Conservation (phyloP, 2,329 filamentous ascomycete genomes). For the Pseudogymnoascus destructans region DNA sequence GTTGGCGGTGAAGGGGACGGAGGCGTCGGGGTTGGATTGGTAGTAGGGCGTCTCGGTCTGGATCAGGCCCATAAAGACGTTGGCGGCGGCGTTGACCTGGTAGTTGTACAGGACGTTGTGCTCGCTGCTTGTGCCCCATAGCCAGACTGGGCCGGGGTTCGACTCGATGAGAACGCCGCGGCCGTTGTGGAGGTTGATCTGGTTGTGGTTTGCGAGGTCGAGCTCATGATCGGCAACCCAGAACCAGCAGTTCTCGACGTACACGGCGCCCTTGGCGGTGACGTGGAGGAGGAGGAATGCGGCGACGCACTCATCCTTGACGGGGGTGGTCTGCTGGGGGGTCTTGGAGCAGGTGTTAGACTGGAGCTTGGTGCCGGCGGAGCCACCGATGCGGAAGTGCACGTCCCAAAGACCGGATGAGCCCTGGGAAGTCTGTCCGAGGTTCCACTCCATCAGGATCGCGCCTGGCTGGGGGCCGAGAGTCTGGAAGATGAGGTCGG, state of each 20-base stretch:
- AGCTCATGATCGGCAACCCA: conserved; percentile 89
- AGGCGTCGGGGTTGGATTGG: conserved; percentile 68
- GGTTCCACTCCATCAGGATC: conserved; percentile 85
- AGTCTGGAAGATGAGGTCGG: conserved; percentile 75
- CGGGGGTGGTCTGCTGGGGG: conserved; percentile 44
- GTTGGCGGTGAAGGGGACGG: conserved; percentile 49
- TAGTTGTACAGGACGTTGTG: conserved; percentile 68
- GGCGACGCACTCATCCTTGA: conserved; percentile 57
- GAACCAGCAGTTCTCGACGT: conserved; percentile 82
- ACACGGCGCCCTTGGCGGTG: conserved; percentile 49
- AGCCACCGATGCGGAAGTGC: conserved; percentile 87
- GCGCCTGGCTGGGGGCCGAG: conserved; percentile 73
- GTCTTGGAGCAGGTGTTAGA: conserved; percentile 69
- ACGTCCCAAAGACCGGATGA: conserved; percentile 82
- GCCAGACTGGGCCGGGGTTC: conserved; percentile 59
- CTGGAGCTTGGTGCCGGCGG: conserved; percentile 71
- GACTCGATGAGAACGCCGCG: conserved; percentile 72
- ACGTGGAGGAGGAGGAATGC: conserved; percentile 59
- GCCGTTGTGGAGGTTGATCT: conserved; percentile 80
- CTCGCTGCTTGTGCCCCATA: conserved; percentile 63
- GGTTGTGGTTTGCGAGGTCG: conserved; percentile 57
- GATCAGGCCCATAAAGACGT: conserved; percentile 71
- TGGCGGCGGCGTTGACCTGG: conserved; percentile 62
- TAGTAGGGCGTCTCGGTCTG: conserved; percentile 86
- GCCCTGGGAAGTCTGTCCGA: conserved; percentile 53